Conservation (phyloP, 2,329 filamentous ascomycete species). For the Pseudophaeomoniella oleicola region DNA sequence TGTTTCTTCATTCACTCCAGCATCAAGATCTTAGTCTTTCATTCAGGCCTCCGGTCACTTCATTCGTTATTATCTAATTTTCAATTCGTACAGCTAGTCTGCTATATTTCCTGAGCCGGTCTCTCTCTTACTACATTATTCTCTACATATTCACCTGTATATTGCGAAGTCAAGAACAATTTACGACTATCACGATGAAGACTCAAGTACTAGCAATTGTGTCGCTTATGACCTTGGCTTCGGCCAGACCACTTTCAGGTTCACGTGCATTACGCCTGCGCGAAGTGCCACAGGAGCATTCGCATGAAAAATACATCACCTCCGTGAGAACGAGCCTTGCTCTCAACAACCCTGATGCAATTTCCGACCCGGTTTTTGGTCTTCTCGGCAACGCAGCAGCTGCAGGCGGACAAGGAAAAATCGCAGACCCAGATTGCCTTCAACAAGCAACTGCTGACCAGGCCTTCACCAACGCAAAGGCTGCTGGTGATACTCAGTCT, state of each 20-base stretch:
- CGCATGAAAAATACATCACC: conserved; percentile 35
- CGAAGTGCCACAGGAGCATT: conserved; percentile 44
- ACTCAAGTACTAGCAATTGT: conserved; percentile 1
- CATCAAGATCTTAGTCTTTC: too few relatives aligned
- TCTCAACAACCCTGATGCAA: conserved; percentile 33
- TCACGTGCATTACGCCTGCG: conserved; percentile 15
- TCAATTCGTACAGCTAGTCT: conserved; percentile 1
- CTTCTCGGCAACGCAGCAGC: conserved; percentile 39
- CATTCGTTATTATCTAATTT: conserved; percentile 1
- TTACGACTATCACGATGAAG: conserved; percentile 3
- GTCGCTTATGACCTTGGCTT: conserved; percentile 2
- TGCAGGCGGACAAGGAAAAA: conserved; percentile 30
- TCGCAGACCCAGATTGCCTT: conserved; percentile 41
- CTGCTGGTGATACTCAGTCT: conserved; percentile 33
- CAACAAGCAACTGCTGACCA: conserved; percentile 44
- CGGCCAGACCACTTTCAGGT: conserved; percentile 1
- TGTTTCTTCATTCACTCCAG: conserved; percentile 1
- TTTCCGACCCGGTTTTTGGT: conserved; percentile 35
- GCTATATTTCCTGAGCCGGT: conserved; percentile 1
- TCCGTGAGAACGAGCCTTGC: conserved; percentile 29
- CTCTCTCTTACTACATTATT: background rate
- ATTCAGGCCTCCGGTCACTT: background rate
- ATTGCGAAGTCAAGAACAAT: background rate
- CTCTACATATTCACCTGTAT: background rate
- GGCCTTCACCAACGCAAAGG: conserved; percentile 47